Conservation (phyloP, 352 stramenopile genomes). For the Globisporangium carolinianum region DNA sequence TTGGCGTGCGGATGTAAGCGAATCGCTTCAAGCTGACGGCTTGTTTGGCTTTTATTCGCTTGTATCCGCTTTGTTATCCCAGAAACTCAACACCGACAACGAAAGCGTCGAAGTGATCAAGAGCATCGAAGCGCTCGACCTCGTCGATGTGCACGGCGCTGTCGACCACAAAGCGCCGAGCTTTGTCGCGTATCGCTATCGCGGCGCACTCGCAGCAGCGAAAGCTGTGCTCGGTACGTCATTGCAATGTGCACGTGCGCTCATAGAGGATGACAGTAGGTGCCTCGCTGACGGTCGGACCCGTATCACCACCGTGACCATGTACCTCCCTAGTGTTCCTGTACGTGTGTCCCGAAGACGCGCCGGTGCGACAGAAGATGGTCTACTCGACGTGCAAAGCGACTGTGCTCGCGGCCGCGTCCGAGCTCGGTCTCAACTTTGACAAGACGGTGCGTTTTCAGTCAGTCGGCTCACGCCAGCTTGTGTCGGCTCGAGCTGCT, state of each 20-base stretch:
- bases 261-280: not conserved
- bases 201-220: slow-evolving; percentile 24
- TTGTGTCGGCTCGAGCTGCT: not conserved
- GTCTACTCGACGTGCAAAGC: slow-evolving; percentile 88
- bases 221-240: slow-evolving; percentile 29
- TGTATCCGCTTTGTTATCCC: not conserved
- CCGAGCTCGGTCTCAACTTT: slow-evolving; percentile 58
- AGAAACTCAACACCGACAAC: slow-evolving; percentile 75
- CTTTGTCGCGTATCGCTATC: slow-evolving; percentile 76
- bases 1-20: no score
- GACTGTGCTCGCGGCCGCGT: slow-evolving; percentile 65
- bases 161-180: slow-evolving; percentile 64
- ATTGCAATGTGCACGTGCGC: not conserved
- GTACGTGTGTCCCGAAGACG: slow-evolving; percentile 87
- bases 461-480: not conserved
- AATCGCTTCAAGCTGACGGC: no score
- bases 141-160: slow-evolving; percentile 45
- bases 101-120: slow-evolving; percentile 76
- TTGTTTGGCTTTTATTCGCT: no score
- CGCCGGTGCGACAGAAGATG: slow-evolving; percentile 86
- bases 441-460: slow-evolving; percentile 46
- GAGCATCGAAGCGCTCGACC: slow-evolving; percentile 69
- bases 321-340: slow-evolving; percentile 57
- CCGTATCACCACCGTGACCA: no score
- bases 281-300: not conserved